Evolutionary conservation across 768 basidiomycete species (phyloP), one percentile per base, ranked within the genome.

Genomic region (Rhizopogon vinicolor): DNA sequence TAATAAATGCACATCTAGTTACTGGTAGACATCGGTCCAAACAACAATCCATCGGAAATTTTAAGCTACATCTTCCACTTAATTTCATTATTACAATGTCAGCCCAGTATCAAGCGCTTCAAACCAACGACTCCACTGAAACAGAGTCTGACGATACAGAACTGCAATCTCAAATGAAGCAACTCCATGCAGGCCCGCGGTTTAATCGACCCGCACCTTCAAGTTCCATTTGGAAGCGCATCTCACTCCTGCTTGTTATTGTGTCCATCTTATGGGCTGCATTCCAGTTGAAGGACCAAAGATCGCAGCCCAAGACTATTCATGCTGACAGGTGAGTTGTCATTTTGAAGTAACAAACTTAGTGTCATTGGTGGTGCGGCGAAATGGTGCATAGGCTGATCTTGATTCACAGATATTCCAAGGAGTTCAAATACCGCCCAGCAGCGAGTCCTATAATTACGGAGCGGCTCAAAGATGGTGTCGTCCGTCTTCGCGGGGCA

Each of bases 391-490:
- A 7, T 12, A 16, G 41, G 18, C 40, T 3, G 18, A 37, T 14
- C 49, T 28, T 42, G 39, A 25, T n/a, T 2, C 35, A 13, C 54
- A 93, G 92, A 58, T 94, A 93, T 65, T 92, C 89, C 12, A 85
- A 87, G 58, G 86, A 91, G 63, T 81, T 80, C 74, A 91, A 86
- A 68, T 93, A 80, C 66, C 76, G 91, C 19, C 91, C 92, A 0
- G 91, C 92, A 12, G 90, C 91, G 7, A 91, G 88, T 57, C 91
- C 92, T 10, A 74, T 93, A 42, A 78, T 93, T 60, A 92, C 88
- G 0, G 89, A 93, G 65, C 78, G 74, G 18, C 71, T 93, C 58
- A 81, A 82, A 58, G 89, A 90, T 59, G 91, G 91, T 0, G 76
- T 82, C 4, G 69, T 82, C 7, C 77, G 84, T 9, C 62, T 94